Evolutionary conservation across 148 eudicot genomes (phyloP).

Genomic region (Fagopyrum homotropicum): DNA sequence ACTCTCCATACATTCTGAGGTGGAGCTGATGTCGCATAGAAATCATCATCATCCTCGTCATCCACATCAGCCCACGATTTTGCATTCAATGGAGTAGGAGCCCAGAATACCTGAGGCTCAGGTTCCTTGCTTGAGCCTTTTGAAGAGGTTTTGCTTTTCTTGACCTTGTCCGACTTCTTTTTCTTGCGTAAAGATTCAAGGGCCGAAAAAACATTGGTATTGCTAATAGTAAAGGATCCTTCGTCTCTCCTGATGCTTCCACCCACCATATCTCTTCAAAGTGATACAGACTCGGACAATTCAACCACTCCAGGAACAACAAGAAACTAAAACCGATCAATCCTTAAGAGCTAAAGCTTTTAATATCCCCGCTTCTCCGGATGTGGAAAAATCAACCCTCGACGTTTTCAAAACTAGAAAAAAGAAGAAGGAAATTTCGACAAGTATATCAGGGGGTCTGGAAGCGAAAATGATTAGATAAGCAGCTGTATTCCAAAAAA

Average conservation of each 20-base stretch:
- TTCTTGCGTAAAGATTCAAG: constrained; percentile 72
- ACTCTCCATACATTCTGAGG: constrained; percentile 53
- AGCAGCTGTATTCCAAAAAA: not conserved
- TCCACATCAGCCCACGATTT: constrained; percentile 98
- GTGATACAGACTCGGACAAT: not conserved
- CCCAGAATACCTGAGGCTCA: constrained; percentile 53
- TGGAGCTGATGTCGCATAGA: constrained; percentile 82
- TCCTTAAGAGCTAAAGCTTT: not conserved
- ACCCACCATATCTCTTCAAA: constrained; percentile 45
- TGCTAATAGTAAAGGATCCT: constrained; percentile 48
- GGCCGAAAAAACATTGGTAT: constrained; percentile 78
- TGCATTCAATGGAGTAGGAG: constrained; percentile 52
- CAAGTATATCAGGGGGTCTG: not conserved
- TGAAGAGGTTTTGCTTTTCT: constrained; percentile 41
- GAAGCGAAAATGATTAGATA: not conserved
- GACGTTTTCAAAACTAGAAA: not conserved
- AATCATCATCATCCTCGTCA: constrained; percentile 93
- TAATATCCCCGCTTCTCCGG: not conserved
- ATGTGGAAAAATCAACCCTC: not conserved
- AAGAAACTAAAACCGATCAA: not conserved
- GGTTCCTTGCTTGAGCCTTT: constrained; percentile 34
- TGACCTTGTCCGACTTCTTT: constrained; percentile 66
- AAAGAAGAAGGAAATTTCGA: not conserved
- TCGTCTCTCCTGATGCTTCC: constrained; percentile 56
- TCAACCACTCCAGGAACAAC: not conserved